These are phyloP conservation scores for Ophiocytium majus DNA, from an alignment of 352 stramenopile genomes.

Conservation along the genomic window DNA sequence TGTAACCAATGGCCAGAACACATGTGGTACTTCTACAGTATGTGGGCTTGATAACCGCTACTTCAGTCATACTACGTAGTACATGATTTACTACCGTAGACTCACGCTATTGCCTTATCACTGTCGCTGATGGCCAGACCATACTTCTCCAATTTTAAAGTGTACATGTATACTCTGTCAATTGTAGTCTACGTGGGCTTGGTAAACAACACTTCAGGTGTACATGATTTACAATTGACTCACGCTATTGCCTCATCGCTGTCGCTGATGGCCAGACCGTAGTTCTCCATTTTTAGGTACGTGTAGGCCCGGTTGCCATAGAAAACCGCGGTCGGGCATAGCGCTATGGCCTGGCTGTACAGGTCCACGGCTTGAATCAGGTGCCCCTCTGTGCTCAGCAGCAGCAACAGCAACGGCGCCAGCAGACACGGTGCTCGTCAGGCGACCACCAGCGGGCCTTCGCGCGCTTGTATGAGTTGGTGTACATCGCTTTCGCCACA, in stretches of 20 bases:
- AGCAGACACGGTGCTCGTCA: too few species aligned
- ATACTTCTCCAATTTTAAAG: slow-evolving; percentile 96
- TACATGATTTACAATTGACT: too few species aligned
- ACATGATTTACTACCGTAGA: too few species aligned
- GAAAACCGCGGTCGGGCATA: slow-evolving; percentile 82
- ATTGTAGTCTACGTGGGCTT: background rate
- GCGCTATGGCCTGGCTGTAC: slow-evolving; percentile 81
- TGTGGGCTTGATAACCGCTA: too few species aligned
- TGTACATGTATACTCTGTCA: slow-evolving; percentile 77
- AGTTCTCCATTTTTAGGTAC: slow-evolving; percentile 97
- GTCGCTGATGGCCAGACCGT: slow-evolving; percentile 93
- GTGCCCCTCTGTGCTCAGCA: slow-evolving; percentile 76
- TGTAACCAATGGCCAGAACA: slow-evolving; percentile 90
- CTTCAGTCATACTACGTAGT: too few species aligned
- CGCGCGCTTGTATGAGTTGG: too few species aligned
- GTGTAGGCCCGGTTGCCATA: slow-evolving; percentile 89
- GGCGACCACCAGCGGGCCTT: too few species aligned
- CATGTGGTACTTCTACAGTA: slow-evolving; percentile 62
- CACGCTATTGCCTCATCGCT: slow-evolving; percentile 81
- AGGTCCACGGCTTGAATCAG: slow-evolving; percentile 73
- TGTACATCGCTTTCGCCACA: too few species aligned
- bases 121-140: slow-evolving; percentile 92
- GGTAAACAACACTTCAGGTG: too few species aligned
- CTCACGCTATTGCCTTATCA: slow-evolving; percentile 73
- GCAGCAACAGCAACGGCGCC: too few species aligned